phyloP scores from a whole-genome alignment of 345 rosid species.

The Xanthoceras sorbifolium region DNA sequence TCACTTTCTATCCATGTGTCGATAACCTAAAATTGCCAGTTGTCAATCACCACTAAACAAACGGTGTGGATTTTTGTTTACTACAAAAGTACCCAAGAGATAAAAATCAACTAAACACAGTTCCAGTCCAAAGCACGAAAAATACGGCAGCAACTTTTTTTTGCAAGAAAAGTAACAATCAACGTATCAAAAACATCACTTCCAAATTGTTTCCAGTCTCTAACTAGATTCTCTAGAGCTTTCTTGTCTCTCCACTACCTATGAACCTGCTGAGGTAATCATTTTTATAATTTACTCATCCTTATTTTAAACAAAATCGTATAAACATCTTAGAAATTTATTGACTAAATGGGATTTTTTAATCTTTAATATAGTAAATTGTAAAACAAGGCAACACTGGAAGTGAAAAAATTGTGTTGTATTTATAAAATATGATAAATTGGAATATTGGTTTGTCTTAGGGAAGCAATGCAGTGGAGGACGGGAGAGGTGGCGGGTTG shows the following conservation, averaged over 20 bases:
- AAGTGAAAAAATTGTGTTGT: too few relatives aligned
- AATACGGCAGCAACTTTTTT: conserved; percentile 30
- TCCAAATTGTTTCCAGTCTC: conserved; percentile 14
- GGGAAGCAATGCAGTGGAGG: conserved; percentile 31
- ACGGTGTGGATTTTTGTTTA: background rate
- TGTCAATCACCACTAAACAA: background rate
- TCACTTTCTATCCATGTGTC: background rate
- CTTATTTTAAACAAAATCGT: too few relatives aligned
- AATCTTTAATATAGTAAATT: too few relatives aligned
- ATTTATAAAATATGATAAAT: too few relatives aligned
- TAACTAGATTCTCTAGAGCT: conserved; percentile 13
- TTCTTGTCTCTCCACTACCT: conserved; percentile 25
- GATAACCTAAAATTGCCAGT: background rate
- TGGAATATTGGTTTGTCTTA: too few relatives aligned
- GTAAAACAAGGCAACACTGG: too few relatives aligned
- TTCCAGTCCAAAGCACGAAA: background rate
- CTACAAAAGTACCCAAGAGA: too few relatives aligned
- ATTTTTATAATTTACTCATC: too few relatives aligned
- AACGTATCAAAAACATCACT: conserved; percentile 23
- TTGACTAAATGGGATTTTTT: too few relatives aligned
- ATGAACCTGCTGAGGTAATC: conserved; percentile 27
- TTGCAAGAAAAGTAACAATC: conserved; percentile 25
- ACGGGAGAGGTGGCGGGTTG: conserved; percentile 22
- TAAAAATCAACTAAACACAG: too few relatives aligned
- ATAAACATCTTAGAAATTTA: too few relatives aligned